Conservation (phyloP, 2,329 filamentous ascomycete genomes). For the Xylariaceae sp. region DNA sequence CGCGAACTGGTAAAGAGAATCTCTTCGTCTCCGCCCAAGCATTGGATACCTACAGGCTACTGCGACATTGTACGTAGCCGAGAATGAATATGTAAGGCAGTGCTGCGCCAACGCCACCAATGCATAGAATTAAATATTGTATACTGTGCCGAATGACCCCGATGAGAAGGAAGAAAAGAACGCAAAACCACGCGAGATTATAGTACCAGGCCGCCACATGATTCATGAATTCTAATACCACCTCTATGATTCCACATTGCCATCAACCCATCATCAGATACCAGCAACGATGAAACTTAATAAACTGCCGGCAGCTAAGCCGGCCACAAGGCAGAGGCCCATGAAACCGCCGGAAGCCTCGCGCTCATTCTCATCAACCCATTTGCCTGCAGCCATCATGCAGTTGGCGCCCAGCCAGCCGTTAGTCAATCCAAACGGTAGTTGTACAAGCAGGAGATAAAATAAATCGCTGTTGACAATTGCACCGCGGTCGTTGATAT, state of each 20-base stretch:
- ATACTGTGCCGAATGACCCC: no score
- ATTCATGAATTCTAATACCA: slow-evolving; percentile 4
- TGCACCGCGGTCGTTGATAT: slow-evolving; percentile 72
- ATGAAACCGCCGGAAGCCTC: slow-evolving; percentile 93
- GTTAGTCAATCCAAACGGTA: slow-evolving; percentile 78
- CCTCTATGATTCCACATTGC: slow-evolving; percentile 5
- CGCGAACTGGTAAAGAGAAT: background rate
- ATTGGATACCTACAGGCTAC: no score
- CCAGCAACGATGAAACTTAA: slow-evolving; percentile 73
- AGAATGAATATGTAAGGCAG: no score
- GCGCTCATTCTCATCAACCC: slow-evolving; percentile 76
- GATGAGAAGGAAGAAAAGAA: background rate
- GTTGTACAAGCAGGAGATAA: slow-evolving; percentile 78
- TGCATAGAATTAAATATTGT: background rate
- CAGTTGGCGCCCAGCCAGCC: slow-evolving; percentile 81
- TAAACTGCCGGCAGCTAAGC: slow-evolving; percentile 79
- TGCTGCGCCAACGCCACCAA: background rate
- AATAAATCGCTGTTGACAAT: slow-evolving; percentile 76
- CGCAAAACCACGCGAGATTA: background rate
- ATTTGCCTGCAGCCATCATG: slow-evolving; percentile 86
- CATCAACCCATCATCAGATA: slow-evolving; percentile 34
- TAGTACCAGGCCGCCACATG: slow-evolving; percentile 18
- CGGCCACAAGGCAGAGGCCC: slow-evolving; percentile 82
- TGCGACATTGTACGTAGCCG: background rate
- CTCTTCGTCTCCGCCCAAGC: background rate